phyloP scores from a whole-genome alignment of 768 basidiomycete genomes.

The Steccherinum ochraceum region DNA sequence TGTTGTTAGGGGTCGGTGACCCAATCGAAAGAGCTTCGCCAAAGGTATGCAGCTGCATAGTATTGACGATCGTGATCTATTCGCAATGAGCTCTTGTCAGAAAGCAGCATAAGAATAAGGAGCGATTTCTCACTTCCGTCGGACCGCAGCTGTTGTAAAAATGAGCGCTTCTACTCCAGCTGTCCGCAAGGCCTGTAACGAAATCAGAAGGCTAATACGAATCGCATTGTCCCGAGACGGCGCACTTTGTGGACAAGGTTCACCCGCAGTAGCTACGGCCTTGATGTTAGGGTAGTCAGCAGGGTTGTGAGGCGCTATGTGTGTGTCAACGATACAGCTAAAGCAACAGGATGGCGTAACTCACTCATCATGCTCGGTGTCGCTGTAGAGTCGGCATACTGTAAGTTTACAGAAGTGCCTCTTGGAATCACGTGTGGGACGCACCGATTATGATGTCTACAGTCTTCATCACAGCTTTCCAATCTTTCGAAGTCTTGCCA shows the following conservation, averaged over 20 bases:
- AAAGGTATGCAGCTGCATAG: conserved; percentile 40
- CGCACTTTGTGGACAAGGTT: conserved; percentile 46
- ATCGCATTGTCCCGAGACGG: conserved; percentile 2
- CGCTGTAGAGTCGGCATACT: conserved; percentile 19
- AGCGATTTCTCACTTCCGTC: conserved; percentile 35
- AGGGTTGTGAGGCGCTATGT: conserved; percentile 37
- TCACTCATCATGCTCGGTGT: conserved; percentile 44
- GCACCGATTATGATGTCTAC: conserved; percentile 42
- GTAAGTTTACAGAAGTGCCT: background rate
- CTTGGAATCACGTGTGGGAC: background rate
- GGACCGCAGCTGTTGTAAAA: conserved; percentile 54
- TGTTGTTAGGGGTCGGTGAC: conserved; percentile 49
- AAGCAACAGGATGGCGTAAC: conserved; percentile 1
- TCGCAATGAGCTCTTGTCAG: background rate
- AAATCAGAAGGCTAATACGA: background rate
- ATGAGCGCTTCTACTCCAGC: conserved; percentile 36
- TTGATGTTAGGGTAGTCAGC: conserved; percentile 49
- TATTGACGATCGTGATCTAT: conserved; percentile 54
- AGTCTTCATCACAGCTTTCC: conserved; percentile 41
- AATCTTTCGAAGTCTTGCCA: conserved; percentile 44
- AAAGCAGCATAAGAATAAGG: background rate
- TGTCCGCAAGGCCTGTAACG: conserved; percentile 31
- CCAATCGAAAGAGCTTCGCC: conserved; percentile 42
- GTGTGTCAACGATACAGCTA: background rate
- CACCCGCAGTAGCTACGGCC: conserved; percentile 49